phyloP scores from a whole-genome alignment of 208 protist species.

The Leishmania tarentolae region DNA sequence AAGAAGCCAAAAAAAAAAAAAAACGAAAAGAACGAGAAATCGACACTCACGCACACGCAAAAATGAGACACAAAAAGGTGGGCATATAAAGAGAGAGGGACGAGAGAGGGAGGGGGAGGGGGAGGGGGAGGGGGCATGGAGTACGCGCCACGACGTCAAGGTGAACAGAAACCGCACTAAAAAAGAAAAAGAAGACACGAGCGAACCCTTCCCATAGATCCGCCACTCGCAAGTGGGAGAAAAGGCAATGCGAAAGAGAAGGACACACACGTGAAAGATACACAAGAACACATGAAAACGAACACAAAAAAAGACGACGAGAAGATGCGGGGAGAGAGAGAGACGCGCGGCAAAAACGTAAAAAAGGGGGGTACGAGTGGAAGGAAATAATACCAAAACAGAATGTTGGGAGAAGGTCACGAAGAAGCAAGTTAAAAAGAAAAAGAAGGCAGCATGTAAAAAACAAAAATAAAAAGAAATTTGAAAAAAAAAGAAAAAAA shows the following conservation, averaged over 20 bases:
- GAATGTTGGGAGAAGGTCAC: background rate
- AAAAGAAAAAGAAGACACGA: too few species aligned
- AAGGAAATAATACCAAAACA: slow-evolving; percentile 16
- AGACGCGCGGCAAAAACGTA: background rate
- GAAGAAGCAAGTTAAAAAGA: background rate
- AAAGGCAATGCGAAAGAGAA: too few species aligned
- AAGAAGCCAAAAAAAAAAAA: too few species aligned
- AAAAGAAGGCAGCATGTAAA: background rate
- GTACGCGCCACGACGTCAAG: background rate
- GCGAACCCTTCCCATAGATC: too few species aligned
- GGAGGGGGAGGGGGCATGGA: background rate
- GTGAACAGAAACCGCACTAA: background rate
- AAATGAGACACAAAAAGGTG: background rate
- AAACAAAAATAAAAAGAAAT: background rate
- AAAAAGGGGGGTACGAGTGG: slow-evolving; percentile 12
- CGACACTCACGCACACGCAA: background rate
- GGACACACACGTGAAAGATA: too few species aligned
- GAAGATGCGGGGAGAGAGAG: background rate
- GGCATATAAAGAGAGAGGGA: background rate
- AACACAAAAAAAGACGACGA: too few species aligned
- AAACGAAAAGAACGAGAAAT: background rate
- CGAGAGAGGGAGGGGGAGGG: background rate
- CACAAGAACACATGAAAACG: too few species aligned
- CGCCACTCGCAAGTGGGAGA: too few species aligned
- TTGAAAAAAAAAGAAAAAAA: background rate